Conservation (phyloP, 2,329 filamentous ascomycete genomes). For the Xylogone sp. region DNA sequence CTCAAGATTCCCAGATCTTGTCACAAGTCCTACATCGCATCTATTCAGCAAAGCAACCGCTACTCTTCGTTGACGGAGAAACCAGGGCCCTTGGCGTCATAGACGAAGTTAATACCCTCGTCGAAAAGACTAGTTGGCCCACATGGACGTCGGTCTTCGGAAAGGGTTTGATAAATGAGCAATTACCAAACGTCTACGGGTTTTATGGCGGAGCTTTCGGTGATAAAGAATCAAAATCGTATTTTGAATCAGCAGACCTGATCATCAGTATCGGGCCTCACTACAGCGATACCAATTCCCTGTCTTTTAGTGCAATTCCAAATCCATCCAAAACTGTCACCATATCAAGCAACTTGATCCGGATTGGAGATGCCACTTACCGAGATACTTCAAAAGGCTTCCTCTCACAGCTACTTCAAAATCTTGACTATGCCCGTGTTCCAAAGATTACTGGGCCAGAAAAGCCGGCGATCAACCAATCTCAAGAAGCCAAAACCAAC, state of each 20-base stretch:
- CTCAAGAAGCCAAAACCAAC: slow-evolving; percentile 2
- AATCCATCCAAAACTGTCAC: slow-evolving; percentile 1
- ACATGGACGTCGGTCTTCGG: slow-evolving; percentile 84
- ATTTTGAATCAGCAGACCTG: slow-evolving; percentile 63
- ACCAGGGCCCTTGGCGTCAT: slow-evolving; percentile 12
- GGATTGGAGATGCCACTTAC: not conserved
- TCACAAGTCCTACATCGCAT: slow-evolving; percentile 69
- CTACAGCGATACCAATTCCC: slow-evolving; percentile 31
- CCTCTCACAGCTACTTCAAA: not conserved
- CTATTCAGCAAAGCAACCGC: slow-evolving; percentile 64
- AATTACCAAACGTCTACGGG: slow-evolving; percentile 69
- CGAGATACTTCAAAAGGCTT: not conserved
- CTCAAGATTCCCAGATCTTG: slow-evolving; percentile 57
- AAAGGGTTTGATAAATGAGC: slow-evolving; percentile 78
- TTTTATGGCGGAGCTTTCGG: slow-evolving; percentile 76
- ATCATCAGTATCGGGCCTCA: slow-evolving; percentile 64
- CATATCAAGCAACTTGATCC: not conserved
- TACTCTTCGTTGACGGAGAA: slow-evolving; percentile 72
- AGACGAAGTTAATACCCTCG: slow-evolving; percentile 28
- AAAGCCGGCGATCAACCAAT: slow-evolving; percentile 12
- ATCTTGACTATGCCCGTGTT: not conserved
- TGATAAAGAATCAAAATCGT: slow-evolving; percentile 55
- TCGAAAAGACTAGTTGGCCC: slow-evolving; percentile 45
- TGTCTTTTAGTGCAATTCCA: slow-evolving; percentile 24
- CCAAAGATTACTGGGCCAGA: not conserved